Evolutionary conservation across 2,329 filamentous ascomycete genomes (phyloP).

Genomic region (Fusarium neocosmosporiellum): DNA sequence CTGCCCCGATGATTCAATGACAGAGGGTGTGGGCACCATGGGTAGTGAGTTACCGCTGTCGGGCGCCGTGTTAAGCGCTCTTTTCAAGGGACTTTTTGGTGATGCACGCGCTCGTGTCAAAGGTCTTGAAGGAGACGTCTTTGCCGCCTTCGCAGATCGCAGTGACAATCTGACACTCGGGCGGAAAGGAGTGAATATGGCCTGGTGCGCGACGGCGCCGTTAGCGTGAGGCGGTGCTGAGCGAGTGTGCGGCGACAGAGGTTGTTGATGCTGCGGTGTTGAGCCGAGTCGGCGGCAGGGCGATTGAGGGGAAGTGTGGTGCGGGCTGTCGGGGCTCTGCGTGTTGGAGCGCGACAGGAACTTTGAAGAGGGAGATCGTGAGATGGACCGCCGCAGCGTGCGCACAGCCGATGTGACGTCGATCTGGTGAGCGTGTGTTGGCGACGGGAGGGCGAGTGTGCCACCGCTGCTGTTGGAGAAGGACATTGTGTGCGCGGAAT

Average conservation of each 20-base stretch:
- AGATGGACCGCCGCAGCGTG: constrained; percentile 87
- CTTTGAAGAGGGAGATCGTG: constrained; percentile 87
- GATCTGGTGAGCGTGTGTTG: constrained; percentile 83
- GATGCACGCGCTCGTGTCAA: constrained; percentile 75
- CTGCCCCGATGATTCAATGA: constrained; percentile 54
- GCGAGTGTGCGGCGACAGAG: constrained; percentile 46
- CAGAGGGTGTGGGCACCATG: constrained; percentile 52
- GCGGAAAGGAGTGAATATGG: constrained; percentile 72
- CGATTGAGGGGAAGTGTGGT: constrained; percentile 61
- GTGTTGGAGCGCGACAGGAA: constrained; percentile 70
- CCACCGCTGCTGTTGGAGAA: constrained; percentile 73
- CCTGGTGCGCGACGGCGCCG: constrained; percentile 50
- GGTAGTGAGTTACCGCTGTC: constrained; percentile 76
- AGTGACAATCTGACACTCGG: constrained; percentile 75
- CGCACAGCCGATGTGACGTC: constrained; percentile 85
- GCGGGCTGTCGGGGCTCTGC: constrained; percentile 61
- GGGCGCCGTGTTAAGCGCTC: constrained; percentile 75
- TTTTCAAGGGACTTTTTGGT: constrained; percentile 84
- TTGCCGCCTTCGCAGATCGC: constrained; percentile 70
- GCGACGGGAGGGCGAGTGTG: constrained; percentile 87
- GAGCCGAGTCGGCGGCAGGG: constrained; percentile 59
- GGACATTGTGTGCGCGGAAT: constrained; percentile 61
- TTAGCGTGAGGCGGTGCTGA: constrained; percentile 51
- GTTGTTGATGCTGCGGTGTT: constrained; percentile 51
- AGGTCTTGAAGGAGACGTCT: constrained; percentile 64